phyloP scores from a whole-genome alignment of 495 filamentous ascomycete genomes.

The Penicillium nucicola region DNA sequence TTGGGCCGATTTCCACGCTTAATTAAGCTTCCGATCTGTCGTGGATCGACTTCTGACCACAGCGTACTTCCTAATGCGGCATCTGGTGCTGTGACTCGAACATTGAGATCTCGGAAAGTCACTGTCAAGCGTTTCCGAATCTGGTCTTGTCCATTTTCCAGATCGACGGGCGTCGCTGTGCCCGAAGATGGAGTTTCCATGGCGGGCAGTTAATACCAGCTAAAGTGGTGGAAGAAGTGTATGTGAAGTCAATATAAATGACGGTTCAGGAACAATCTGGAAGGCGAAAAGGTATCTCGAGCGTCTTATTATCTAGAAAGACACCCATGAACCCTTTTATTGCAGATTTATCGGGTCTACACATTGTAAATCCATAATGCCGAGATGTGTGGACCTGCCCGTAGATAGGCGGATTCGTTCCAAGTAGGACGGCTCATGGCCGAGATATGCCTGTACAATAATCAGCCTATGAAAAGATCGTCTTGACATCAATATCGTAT shows the following conservation, averaged over 20 bases:
- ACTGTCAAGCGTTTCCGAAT: slow-evolving; percentile 35
- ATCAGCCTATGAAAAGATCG: not conserved
- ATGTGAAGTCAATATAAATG: too few species aligned
- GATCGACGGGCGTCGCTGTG: slow-evolving; percentile 27
- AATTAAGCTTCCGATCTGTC: slow-evolving; percentile 23
- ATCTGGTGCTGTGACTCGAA: slow-evolving; percentile 39
- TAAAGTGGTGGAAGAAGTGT: too few species aligned
- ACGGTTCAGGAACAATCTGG: too few species aligned
- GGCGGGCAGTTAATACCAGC: not conserved
- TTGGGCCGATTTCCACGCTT: slow-evolving; percentile 19
- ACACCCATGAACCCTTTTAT: slow-evolving; percentile 2
- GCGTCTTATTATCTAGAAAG: not conserved
- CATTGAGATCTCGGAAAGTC: slow-evolving; percentile 36
- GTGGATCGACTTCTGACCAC: slow-evolving; percentile 33
- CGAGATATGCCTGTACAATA: not conserved
- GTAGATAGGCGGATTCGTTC: not conserved
- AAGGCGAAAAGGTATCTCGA: too few species aligned
- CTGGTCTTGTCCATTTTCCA: slow-evolving; percentile 20
- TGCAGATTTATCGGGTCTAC: not conserved
- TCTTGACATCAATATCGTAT: not conserved
- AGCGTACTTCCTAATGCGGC: slow-evolving; percentile 37
- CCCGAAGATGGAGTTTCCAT: slow-evolving; percentile 38
- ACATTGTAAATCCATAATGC: slow-evolving; percentile 16
- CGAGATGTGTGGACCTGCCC: slow-evolving; percentile 6
- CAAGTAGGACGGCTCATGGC: not conserved